phyloP scores from a whole-genome alignment of 495 filamentous ascomycete species.

The Antarctomyces pellizariae region DNA sequence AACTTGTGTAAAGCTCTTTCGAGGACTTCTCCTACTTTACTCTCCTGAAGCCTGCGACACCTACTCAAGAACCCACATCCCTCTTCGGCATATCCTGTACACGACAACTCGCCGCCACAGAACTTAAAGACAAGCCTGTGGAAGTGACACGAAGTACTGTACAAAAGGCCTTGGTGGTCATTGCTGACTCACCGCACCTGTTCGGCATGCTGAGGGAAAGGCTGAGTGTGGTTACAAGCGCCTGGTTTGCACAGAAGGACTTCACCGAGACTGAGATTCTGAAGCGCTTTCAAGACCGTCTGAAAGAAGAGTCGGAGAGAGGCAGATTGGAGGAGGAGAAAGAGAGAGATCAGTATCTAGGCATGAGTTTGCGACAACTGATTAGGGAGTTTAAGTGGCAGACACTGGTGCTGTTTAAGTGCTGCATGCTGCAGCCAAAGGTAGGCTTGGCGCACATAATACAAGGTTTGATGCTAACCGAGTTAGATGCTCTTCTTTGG shows the following conservation, averaged over 20 bases:
- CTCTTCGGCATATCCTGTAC: conserved; percentile 95
- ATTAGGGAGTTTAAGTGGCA: conserved; percentile 86
- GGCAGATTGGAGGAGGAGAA: conserved; percentile 43
- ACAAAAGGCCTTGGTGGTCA: conserved; percentile 95
- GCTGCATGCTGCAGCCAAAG: conserved; percentile 82
- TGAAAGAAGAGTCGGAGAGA: conserved; percentile 35
- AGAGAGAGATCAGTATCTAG: conserved; percentile 68
- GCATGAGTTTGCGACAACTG: conserved; percentile 76
- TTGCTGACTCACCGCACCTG: conserved; percentile 68
- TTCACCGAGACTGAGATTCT: conserved; percentile 29
- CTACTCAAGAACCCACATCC: conserved; percentile 40
- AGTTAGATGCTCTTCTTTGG: conserved; percentile 94
- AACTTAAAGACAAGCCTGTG: conserved; percentile 49
- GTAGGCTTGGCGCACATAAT: conserved; percentile 19
- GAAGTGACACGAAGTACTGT: conserved; percentile 92
- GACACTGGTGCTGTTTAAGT: conserved; percentile 85
- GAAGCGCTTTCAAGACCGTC: conserved; percentile 74
- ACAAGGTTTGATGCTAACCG: conserved; percentile 4
- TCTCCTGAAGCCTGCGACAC: conserved; percentile 42
- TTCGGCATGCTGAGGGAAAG: conserved; percentile 64
- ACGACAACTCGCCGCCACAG: conserved; percentile 61
- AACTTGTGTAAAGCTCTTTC: conserved; percentile 31
- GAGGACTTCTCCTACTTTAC: conserved; percentile 99
- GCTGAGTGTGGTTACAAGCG: conserved; percentile 67
- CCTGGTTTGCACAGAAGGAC: conserved; percentile 93